Evolutionary conservation across 2,329 filamentous ascomycete genomes (phyloP), one percentile per base, ranked within the genome.

Genomic region (Sporothrix luriei): DNA sequence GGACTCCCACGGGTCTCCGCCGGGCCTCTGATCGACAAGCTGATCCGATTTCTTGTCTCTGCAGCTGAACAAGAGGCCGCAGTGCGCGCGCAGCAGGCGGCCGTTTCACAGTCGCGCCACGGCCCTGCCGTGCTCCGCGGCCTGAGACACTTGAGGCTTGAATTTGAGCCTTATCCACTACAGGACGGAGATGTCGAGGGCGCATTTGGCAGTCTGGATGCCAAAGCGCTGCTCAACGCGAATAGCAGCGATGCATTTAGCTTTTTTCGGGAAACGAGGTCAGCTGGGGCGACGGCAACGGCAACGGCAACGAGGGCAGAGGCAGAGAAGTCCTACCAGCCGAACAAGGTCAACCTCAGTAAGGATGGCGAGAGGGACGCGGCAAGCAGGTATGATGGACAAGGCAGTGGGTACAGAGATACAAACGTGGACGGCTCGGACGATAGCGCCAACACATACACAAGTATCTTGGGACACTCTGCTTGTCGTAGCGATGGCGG

Each of bases 1-100:
- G 77, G 80, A 38, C 80, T 89, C 3, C 87, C 87, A 0, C 80
- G 84, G 9, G 81, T 81, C 29, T 87, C 86, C 0, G 79, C 76
- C 4, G 86, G 86, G 0, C 80, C 80, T 5, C 71, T 88, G 16
- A 80, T 85, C 43, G 74, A 79, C n/a, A 80, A 77, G n/a, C 75
- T 90, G 4, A 75, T 80, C 1, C 69, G 72, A 0, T 87, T 89
- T 59, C 72, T 89, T 13, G 78, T 77, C 14, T 76, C 82, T 0
- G 78, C 82, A 1, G 81, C 83, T 0, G 48, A 75, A 1, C 87
- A 89, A 73, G 86, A 88, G 73, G 76, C 78, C 4, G 76, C 74
- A 0, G 82, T 88, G 9, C 75, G 76, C 14, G 21, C 29, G 10
- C 38, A 21, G 52, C 76, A 79, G 19, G 71, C 77, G 14, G 74